These are phyloP conservation scores for Colletotrichum destructivum DNA, from an alignment of 2,329 filamentous ascomycete species.

Conservation along the genomic window DNA sequence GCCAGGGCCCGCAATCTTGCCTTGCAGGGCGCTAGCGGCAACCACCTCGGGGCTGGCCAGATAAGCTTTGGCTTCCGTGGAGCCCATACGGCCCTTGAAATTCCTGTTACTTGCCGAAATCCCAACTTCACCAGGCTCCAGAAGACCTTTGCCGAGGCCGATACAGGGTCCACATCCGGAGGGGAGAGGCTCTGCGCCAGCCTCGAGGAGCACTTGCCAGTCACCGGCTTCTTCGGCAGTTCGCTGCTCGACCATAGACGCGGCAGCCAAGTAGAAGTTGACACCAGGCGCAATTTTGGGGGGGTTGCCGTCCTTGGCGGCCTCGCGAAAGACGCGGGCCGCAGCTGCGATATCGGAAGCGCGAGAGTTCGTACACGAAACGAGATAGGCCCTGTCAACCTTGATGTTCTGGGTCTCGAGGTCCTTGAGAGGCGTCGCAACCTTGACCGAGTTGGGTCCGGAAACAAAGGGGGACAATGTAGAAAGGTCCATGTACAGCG, in stretches of 20 bases:
- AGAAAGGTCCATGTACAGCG: slow-evolving; percentile 84
- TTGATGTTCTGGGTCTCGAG: slow-evolving; percentile 82
- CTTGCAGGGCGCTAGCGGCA: slow-evolving; percentile 85
- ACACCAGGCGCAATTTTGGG: slow-evolving; percentile 83
- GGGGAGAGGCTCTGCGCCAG: slow-evolving; percentile 81
- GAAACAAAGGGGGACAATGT: slow-evolving; percentile 88
- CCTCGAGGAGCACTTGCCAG: slow-evolving; percentile 86
- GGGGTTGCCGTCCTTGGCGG: slow-evolving; percentile 73
- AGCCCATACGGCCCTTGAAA: slow-evolving; percentile 93
- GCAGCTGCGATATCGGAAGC: slow-evolving; percentile 86
- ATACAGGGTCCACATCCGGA: slow-evolving; percentile 90
- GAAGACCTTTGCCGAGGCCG: slow-evolving; percentile 79
- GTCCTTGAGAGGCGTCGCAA: slow-evolving; percentile 82
- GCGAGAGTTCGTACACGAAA: slow-evolving; percentile 91
- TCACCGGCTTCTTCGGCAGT: slow-evolving; percentile 85
- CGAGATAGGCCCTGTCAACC: slow-evolving; percentile 87
- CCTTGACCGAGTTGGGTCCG: slow-evolving; percentile 92
- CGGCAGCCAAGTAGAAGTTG: slow-evolving; percentile 91
- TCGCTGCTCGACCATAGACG: slow-evolving; percentile 83
- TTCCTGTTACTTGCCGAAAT: slow-evolving; percentile 90
- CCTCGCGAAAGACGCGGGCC: slow-evolving; percentile 87
- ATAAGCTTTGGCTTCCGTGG: slow-evolving; percentile 84
- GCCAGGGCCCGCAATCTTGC: slow-evolving; percentile 82
- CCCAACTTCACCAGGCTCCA: slow-evolving; percentile 89
- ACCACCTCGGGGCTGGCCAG: slow-evolving; percentile 92